Evolutionary conservation across 2,329 filamentous ascomycete genomes (phyloP).

Genomic region (Onygenales sp.): DNA sequence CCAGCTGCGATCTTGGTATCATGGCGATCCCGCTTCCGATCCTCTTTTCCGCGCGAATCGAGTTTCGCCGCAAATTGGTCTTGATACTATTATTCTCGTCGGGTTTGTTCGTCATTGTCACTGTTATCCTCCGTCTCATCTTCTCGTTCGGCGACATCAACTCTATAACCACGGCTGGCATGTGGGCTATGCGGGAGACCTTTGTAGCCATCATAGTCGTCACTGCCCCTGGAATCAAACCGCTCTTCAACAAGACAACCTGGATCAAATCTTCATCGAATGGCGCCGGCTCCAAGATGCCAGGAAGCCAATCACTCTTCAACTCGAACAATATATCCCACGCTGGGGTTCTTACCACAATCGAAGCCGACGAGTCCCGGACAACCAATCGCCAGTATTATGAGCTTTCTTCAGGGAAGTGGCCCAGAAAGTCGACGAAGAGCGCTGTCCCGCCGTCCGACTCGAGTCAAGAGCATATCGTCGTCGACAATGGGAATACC

Average conservation of each 20-base stretch:
- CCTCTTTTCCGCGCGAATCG: conserved; percentile 11
- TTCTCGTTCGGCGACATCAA: neutral
- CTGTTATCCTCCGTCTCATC: neutral
- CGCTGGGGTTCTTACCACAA: neutral
- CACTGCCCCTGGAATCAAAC: neutral
- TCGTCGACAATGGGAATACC: neutral
- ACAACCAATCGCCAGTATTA: neutral
- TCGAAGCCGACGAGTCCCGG: neutral
- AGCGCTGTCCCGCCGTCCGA: neutral
- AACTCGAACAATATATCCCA: neutral
- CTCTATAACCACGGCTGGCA: neutral
- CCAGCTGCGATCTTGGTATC: conserved; percentile 14
- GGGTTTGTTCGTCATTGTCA: neutral
- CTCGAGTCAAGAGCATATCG: neutral
- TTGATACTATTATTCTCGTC: conserved; percentile 2
- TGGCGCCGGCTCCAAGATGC: neutral
- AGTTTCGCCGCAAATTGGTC: conserved; percentile 11
- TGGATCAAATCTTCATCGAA: neutral
- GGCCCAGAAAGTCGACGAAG: neutral
- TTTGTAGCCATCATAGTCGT: neutral
- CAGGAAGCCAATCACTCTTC: neutral
- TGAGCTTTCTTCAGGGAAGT: neutral
- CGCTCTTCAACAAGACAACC: neutral
- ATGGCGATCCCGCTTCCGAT: conserved; percentile 13
- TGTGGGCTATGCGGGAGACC: neutral